phyloP scores from a whole-genome alignment of 75 land plant species.

The Gnetum montanum region DNA sequence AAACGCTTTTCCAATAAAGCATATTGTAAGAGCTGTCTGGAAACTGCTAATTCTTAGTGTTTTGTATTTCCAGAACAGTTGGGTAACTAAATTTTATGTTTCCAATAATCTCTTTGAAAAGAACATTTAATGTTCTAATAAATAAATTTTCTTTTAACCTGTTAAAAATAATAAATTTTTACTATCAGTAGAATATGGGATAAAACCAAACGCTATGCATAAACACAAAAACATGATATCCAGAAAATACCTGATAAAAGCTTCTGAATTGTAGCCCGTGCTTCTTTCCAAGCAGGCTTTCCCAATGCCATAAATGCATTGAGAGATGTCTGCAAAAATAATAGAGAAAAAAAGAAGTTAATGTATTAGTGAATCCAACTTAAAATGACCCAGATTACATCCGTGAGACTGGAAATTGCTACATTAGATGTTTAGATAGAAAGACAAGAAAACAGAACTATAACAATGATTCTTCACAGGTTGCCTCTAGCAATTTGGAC shows the following conservation, averaged over 20 bases:
- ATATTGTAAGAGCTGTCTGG: too few relatives aligned
- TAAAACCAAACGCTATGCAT: not conserved
- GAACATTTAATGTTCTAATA: not conserved
- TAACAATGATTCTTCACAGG: too few relatives aligned
- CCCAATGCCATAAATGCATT: constrained; percentile 84
- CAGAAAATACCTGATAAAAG: constrained; percentile 60
- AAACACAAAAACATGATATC: not conserved
- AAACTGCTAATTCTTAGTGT: not conserved
- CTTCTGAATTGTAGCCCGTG: constrained; percentile 71
- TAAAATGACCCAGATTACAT: too few relatives aligned
- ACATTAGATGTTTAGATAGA: too few relatives aligned
- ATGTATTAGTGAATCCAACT: too few relatives aligned
- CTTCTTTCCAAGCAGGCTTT: constrained; percentile 96
- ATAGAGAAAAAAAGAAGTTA: too few relatives aligned
- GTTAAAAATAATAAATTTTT: not conserved
- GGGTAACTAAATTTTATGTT: not conserved
- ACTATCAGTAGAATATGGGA: not conserved
- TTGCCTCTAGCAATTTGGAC: too few relatives aligned
- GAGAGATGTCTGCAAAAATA: constrained; percentile 52
- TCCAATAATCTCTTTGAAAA: not conserved
- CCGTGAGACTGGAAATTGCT: too few relatives aligned
- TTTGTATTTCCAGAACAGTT: not conserved
- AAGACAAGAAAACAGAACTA: too few relatives aligned
- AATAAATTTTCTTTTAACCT: not conserved
- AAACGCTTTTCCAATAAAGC: too few relatives aligned